Base-by-base conservation (phyloP, 306 rosid species). In the Inga laurina region DNA sequence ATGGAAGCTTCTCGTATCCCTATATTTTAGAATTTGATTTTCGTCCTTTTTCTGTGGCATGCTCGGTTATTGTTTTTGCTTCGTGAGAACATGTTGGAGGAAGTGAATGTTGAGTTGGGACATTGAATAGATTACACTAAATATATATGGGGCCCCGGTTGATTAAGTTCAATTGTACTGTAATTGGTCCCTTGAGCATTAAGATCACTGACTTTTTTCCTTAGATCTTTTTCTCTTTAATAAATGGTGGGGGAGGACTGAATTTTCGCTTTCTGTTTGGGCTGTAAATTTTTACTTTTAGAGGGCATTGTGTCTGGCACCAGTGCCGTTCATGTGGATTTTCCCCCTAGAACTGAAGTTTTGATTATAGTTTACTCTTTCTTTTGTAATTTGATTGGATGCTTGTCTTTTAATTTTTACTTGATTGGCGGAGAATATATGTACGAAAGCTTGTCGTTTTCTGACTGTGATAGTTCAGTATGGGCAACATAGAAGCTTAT, bases 331-430 rank as follows among this genome's bases (percentile, higher is more conserved):
- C 57, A 64, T 59, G 22, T 76, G 80, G 32, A 37, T 79, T n/a
- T 41, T 10, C 24, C 45, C 44, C n/a, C 15, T 18, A 65, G 76
- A 73, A 48, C 78, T 19, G 43, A 56, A 68, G 48, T 74, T 74
- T 27, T 4, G n/a, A 11, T 65, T 0, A 46, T 70, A 69, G 46
- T 79, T 84, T 19, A 4, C 4, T 10, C 75, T 83, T 85, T 83
- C 43, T 78, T n/a, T 51, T 49, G 65, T 72, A 71, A n/a, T 82
- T 66, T 37, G 74, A 66, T 72, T 52, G 44, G 69, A 45, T 82
- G 86, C 61, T 79, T 49, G 72, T 82, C 67, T 82, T 87, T 22
- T 85, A 81, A 82, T 65, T 85, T 88, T 34, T 85, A 83, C 87
- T 56, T 88, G 83, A 82, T 88, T 82, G 70, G 79, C 49, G 85